phyloP scores from a whole-genome alignment of 148 eudicot species.

The Limonium bicolor region DNA sequence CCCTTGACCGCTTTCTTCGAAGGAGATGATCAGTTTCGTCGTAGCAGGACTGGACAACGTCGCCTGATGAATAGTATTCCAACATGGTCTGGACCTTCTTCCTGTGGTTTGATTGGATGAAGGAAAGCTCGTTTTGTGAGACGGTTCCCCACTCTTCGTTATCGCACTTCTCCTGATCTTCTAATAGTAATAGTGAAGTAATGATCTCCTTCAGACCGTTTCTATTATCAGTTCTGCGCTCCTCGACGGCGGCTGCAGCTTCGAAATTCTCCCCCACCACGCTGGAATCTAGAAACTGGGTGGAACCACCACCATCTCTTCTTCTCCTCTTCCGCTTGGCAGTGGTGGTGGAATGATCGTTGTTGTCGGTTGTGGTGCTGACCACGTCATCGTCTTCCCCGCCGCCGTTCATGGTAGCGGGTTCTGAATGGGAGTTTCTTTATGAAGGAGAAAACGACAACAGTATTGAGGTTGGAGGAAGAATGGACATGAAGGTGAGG shows the following conservation, averaged over 20 bases:
- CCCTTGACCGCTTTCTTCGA: conserved; percentile 24
- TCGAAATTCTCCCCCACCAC: neutral
- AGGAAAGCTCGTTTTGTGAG: conserved; percentile 18
- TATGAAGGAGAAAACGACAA: neutral
- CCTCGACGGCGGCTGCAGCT: neutral
- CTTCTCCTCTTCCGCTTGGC: conserved; percentile 2
- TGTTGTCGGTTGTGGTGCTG: conserved; percentile 1
- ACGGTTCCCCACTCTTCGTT: conserved; percentile 20
- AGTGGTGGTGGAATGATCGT: neutral
- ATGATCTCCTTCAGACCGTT: conserved; percentile 43
- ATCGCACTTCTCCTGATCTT: conserved; percentile 44
- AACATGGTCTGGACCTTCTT: conserved; percentile 24
- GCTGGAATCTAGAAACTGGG: neutral
- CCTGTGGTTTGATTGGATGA: conserved; percentile 28
- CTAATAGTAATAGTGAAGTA: conserved; percentile 35
- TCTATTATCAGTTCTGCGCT: conserved; percentile 2
- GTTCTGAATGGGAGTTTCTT: neutral
- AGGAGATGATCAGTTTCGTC: conserved; percentile 21
- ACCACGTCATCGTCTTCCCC: neutral
- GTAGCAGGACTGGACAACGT: conserved; percentile 12
- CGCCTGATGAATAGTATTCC: conserved; percentile 27
- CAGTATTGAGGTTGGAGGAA: neutral
- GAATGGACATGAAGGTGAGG: neutral
- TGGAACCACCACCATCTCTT: neutral
- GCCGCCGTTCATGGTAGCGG: neutral